phyloP scores from a whole-genome alignment of 352 stramenopile genomes.

The Globisporangium splendens region DNA sequence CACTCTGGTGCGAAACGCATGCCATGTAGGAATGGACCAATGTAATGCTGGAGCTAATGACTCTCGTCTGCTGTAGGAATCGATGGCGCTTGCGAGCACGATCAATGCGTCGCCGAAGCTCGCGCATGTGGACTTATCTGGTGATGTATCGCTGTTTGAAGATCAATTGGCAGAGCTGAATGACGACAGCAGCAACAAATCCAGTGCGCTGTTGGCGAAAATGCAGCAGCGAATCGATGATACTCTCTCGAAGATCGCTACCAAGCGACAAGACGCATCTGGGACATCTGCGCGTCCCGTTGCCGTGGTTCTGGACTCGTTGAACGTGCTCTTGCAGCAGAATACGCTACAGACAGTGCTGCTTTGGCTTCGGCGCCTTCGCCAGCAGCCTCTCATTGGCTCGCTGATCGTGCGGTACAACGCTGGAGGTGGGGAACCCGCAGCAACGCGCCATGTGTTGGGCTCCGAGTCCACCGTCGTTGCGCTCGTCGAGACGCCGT shows the following conservation, averaged over 20 bases:
- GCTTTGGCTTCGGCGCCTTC: constrained; percentile 37
- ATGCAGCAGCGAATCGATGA: constrained; percentile 27
- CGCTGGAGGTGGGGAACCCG: constrained; percentile 18
- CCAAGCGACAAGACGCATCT: background rate
- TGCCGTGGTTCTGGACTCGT: constrained; percentile 61
- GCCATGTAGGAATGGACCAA: background rate
- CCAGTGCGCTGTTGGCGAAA: constrained; percentile 20
- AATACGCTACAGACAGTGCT: constrained; percentile 39
- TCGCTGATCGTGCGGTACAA: constrained; percentile 52
- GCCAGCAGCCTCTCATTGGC: constrained; percentile 24
- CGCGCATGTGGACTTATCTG: constrained; percentile 38
- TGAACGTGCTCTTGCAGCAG: constrained; percentile 58
- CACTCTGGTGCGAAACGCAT: constrained; percentile 21
- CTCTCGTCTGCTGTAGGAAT: constrained; percentile 21
- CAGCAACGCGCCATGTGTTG: constrained; percentile 22
- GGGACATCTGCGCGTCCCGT: constrained; percentile 23
- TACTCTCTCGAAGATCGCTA: constrained; percentile 10
- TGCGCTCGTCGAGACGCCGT: constrained; percentile 49
- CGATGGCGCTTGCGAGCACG: constrained; percentile 12
- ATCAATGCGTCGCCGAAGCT: constrained; percentile 32
- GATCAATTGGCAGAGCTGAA: background rate
- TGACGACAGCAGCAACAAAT: background rate
- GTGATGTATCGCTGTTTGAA: constrained; percentile 21
- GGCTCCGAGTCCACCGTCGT: constrained; percentile 41
- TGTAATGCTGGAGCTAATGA: background rate